These are phyloP conservation scores for Annona squamosa DNA, from an alignment of 164 flowering plant genomes.

Conservation along the genomic window DNA sequence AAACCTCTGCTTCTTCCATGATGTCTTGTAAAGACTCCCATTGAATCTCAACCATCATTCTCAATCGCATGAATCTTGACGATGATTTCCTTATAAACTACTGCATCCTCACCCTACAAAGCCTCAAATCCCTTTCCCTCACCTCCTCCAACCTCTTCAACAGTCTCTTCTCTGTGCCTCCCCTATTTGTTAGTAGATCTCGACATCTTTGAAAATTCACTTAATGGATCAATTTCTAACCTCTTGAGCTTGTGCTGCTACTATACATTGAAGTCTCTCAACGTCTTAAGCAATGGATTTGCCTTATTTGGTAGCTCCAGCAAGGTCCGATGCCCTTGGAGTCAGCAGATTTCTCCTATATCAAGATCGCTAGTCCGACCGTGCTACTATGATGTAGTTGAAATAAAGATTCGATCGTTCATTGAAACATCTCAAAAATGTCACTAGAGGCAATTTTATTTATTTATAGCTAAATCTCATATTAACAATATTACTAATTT, in stretches of 20 bases:
- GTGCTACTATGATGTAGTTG: conserved; percentile 40
- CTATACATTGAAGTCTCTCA: conserved; percentile 34
- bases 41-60: conserved; percentile 49
- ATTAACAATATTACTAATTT: too few species aligned
- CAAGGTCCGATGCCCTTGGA: conserved; percentile 14
- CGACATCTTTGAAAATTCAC: conserved; percentile 58
- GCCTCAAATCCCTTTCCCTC: conserved; percentile 36
- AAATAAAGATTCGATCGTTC: too few species aligned
- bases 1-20: conserved; percentile 4
- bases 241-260: conserved; percentile 39
- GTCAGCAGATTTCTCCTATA: conserved; percentile 6
- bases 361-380: not conserved
- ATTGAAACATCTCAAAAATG: too few species aligned
- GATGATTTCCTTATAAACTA: conserved; percentile 41
- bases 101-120: conserved; percentile 33
- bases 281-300: conserved; percentile 50
- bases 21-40: conserved; percentile 16
- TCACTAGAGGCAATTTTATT: too few species aligned
- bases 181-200: conserved; percentile 23
- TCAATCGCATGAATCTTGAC: conserved; percentile 23
- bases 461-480: too few species aligned
- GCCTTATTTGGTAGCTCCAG: conserved; percentile 26
- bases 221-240: conserved; percentile 48
- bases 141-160: conserved; percentile 40
- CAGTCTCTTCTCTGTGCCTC: conserved; percentile 23